A percentile compares a stretch with the other conserved stretches of the same genome.
Conservation (phyloP, 1,139 yeast genomes). For the Taphrina betulina region DNA sequence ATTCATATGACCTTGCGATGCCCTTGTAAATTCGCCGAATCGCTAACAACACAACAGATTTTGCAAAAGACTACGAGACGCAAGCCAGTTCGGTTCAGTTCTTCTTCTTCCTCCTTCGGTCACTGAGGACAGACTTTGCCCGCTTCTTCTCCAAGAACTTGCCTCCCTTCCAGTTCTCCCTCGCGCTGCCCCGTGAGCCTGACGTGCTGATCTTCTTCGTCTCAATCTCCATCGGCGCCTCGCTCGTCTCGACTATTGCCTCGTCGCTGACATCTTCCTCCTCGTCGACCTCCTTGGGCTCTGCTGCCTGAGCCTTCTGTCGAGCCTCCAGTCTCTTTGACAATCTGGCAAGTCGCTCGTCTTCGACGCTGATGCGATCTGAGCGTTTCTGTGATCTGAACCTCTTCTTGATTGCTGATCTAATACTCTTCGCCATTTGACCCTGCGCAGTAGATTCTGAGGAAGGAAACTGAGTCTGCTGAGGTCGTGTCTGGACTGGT, state of each 20-base stretch:
- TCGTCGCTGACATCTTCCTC: neutral
- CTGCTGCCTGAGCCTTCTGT: constrained; percentile 10
- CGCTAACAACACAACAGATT: too few relatives aligned
- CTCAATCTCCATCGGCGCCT: constrained; percentile 24
- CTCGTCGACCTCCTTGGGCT: neutral
- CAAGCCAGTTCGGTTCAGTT: too few relatives aligned
- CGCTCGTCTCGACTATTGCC: neutral
- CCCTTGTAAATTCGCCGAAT: too few relatives aligned
- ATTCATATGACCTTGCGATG: too few relatives aligned
- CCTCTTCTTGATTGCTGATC: constrained; percentile 29
- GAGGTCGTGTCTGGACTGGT: too few relatives aligned
- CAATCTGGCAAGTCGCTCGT: constrained; percentile 25
- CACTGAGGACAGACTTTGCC: constrained; percentile 22
- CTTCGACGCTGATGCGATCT: constrained; percentile 24
- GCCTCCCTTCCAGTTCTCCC: constrained; percentile 31
- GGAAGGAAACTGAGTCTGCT: neutral
- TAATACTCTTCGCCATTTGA: constrained; percentile 30
- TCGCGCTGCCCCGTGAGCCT: constrained; percentile 24
- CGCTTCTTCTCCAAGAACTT: constrained; percentile 24
- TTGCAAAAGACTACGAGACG: too few relatives aligned
- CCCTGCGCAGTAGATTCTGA: too few relatives aligned
- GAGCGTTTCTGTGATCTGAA: constrained; percentile 27
- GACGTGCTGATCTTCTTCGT: constrained; percentile 26
- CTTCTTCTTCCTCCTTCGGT: constrained; percentile 13
- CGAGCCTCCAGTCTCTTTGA: constrained; percentile 24